Evolutionary conservation across 345 rosid genomes (phyloP).

Genomic region (Abelmoschus esculentus): DNA sequence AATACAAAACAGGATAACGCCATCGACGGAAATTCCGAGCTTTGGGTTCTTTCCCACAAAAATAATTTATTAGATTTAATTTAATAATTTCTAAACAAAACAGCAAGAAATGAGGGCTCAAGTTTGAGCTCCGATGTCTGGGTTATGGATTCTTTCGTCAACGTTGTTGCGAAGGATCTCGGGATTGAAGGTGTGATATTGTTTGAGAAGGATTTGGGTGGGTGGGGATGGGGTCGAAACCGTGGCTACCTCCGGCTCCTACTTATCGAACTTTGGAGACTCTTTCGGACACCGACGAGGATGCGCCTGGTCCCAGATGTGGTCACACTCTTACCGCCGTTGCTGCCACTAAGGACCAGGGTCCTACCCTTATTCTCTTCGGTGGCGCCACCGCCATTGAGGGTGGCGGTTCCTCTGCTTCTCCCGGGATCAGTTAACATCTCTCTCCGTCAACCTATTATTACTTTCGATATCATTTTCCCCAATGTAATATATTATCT

Average conservation of each 20-base stretch:
- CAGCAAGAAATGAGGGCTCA: conserved; percentile 13
- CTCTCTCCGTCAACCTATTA: not conserved
- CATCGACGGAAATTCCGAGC: too few species aligned
- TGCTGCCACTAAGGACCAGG: conserved; percentile 83
- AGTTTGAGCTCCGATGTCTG: conserved; percentile 13
- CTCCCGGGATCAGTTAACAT: conserved; percentile 83
- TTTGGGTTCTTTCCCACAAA: too few species aligned
- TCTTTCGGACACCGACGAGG: conserved; percentile 83
- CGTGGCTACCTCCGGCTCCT: conserved; percentile 85
- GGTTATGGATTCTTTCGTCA: not conserved
- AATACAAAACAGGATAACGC: too few species aligned
- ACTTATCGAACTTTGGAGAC: conserved; percentile 69
- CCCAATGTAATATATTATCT: not conserved
- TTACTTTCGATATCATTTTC: not conserved
- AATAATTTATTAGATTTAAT: too few species aligned
- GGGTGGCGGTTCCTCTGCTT: conserved; percentile 68
- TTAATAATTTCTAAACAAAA: too few species aligned
- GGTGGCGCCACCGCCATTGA: conserved; percentile 99
- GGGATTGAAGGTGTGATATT: not conserved
- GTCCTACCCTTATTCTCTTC: conserved; percentile 90
- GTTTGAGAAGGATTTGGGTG: not conserved
- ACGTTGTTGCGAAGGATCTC: not conserved
- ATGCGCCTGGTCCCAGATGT: conserved; percentile 94
- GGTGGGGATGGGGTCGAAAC: conserved; percentile 62
- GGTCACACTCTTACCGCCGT: conserved; percentile 89